Evolutionary conservation across 2,329 filamentous ascomycete species (phyloP).

Genomic region (Nemania sp.): DNA sequence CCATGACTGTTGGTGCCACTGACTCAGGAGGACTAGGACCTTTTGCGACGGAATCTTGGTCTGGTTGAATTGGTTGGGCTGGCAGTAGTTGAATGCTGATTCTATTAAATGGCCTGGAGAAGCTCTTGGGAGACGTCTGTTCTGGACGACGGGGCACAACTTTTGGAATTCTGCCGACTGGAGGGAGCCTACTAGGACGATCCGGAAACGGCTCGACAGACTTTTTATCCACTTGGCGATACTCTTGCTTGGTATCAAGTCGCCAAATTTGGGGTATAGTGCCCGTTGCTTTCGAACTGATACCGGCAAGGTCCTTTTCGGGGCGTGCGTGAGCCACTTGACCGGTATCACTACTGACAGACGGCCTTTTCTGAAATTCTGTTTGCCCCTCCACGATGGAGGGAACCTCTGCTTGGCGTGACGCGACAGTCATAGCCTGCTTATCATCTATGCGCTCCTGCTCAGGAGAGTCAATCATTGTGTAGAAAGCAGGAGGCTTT

Average conservation of each 20-base stretch:
- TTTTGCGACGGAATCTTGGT: conserved; percentile 52
- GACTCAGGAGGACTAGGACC: conserved; percentile 52
- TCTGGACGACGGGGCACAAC: conserved; percentile 73
- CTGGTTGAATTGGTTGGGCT: conserved; percentile 35
- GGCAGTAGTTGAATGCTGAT: conserved; percentile 52
- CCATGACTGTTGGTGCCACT: conserved; percentile 46
- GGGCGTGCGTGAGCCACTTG: background rate
- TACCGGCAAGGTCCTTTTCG: background rate
- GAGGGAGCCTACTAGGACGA: conserved; percentile 69
- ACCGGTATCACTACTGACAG: conserved; percentile 20
- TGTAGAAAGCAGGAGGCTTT: conserved; percentile 63
- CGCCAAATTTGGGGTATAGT: conserved; percentile 20
- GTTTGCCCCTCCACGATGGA: conserved; percentile 18
- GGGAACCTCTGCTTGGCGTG: conserved; percentile 54
- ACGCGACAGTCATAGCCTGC: conserved; percentile 51
- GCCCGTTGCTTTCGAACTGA: conserved; percentile 1
- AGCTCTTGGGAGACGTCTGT: conserved; percentile 74
- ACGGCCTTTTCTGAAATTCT: conserved; percentile 25
- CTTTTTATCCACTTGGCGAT: background rate
- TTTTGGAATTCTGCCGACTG: conserved; percentile 84
- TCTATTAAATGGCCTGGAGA: conserved; percentile 79
- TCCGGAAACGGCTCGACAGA: conserved; percentile 16
- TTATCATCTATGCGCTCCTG: conserved; percentile 45
- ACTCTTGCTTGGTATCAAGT: conserved; percentile 16
- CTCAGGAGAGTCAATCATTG: conserved; percentile 64